A percentile compares a stretch with the other conserved stretches of the same genome.
Conservation (phyloP, 805 yeast species). For the Suhomyces faveliae region DNA sequence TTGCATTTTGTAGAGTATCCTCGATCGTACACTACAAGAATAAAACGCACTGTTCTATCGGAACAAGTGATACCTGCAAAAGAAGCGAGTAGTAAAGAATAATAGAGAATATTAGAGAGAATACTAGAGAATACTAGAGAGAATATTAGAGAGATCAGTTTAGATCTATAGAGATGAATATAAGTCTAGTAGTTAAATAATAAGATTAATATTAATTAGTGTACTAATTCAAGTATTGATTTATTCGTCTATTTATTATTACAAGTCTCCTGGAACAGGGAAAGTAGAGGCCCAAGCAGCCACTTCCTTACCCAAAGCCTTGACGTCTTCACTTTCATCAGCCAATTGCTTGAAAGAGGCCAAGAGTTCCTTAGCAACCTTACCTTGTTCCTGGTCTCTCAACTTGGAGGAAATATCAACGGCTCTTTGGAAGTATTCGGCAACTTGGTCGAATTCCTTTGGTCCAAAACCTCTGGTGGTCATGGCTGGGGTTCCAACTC, state of each 20-base stretch:
- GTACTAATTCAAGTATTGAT: neutral
- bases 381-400: slow-evolving; percentile 59
- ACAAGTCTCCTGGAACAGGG: slow-evolving; percentile 83
- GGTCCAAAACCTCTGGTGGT: slow-evolving; percentile 94
- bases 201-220: no score
- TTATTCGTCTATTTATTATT: neutral
- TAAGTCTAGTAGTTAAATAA: no score
- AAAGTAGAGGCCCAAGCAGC: slow-evolving; percentile 67
- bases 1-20: no score
- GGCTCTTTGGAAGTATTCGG: slow-evolving; percentile 74
- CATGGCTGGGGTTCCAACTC: slow-evolving; percentile 99
- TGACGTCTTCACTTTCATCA: slow-evolving; percentile 58
- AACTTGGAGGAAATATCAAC: slow-evolving; percentile 63
- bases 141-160: no score
- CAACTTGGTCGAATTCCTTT: slow-evolving; percentile 79
- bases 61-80: no score
- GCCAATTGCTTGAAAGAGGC: slow-evolving; percentile 72
- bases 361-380: slow-evolving; percentile 56
- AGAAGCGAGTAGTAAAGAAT: no score
- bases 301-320: slow-evolving; percentile 62
- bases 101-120: no score
- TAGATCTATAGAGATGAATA: no score
- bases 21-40: no score
- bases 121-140: no score
- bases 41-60: no score